These are phyloP conservation scores for Teratosphaeria destructans DNA, from an alignment of 2,329 filamentous ascomycete species.

Conservation along the genomic window DNA sequence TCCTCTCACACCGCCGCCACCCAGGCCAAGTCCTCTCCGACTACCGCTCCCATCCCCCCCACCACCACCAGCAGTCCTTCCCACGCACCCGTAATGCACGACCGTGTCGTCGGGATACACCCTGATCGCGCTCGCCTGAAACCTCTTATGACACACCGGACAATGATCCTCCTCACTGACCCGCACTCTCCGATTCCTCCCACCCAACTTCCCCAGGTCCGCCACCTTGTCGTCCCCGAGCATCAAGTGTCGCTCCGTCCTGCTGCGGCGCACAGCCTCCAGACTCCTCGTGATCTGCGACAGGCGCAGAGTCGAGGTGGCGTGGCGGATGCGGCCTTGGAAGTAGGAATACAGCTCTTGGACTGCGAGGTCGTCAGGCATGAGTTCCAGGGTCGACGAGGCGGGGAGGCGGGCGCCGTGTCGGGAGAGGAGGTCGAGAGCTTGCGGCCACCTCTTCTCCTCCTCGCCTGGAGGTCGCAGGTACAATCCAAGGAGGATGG, in stretches of 20 bases:
- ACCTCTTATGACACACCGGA: constrained; percentile 82
- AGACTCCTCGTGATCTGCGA: constrained; percentile 67
- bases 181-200: constrained; percentile 58
- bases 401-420: constrained; percentile 89
- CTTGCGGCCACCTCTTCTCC: constrained; percentile 56
- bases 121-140: constrained; percentile 82
- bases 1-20: constrained; percentile 1
- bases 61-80: constrained; percentile 7
- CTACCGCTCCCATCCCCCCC: background rate
- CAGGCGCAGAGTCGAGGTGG: constrained; percentile 73
- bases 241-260: constrained; percentile 60
- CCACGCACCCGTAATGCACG: constrained; percentile 40
- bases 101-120: constrained; percentile 62
- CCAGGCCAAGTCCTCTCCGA: background rate
- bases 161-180: constrained; percentile 84
- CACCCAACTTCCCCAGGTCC: constrained; percentile 44
- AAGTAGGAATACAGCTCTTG: constrained; percentile 82
- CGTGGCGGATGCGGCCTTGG: constrained; percentile 74
- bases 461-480: constrained; percentile 68
- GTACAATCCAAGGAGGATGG: constrained; percentile 81
- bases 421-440: constrained; percentile 76
- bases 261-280: constrained; percentile 68
- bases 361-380: constrained; percentile 71
- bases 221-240: constrained; percentile 61
- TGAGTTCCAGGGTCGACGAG: constrained; percentile 71